Evolutionary conservation across 2,329 filamentous ascomycete genomes (phyloP), one percentile per base, ranked within the genome.

Genomic region (Colletotrichum caudatum): DNA sequence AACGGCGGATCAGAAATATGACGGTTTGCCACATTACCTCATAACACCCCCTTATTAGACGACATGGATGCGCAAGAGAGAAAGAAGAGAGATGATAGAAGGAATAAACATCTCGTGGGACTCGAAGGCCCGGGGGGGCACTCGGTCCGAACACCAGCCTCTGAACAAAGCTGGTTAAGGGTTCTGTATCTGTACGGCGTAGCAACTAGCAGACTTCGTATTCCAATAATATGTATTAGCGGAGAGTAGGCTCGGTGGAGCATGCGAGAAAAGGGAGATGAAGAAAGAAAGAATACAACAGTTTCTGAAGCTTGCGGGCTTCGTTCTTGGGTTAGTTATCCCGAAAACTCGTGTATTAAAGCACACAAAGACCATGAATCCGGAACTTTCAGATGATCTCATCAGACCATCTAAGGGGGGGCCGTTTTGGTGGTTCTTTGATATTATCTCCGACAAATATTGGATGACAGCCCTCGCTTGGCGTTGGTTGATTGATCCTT

Each of bases 151-250:
- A 69, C 20, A 48, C 48, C 69, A 41, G n/a, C 26, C 53, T 63
- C 59, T 59, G 68, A 63, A 59, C 44, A 44, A 39, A 58, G 63
- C 48, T 51, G 50, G 57, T 14, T 11, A 29, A 33, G 58, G 41
- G 37, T 58, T 59, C 69, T 68, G 69, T 18, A 26, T 50, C 14
- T 41, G 33, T 9, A 54, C 69, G 69, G 59, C 59, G 65, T 59
- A 68, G 58, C 53, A 53, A 29, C 29, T 4, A 29, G 35, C 65
- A 53, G 64, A 26, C n/a, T 44, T 71, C 53, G 54, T 68, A 61
- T 71, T 60, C 69, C 20, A 64, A 71, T 54, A 64, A 71, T 54
- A 20, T 33, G 69, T 59, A n/a, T 33, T 64, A 64, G 69, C 37
- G 58, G 53, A 69, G 59, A 53, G 46, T 20, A n/a, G 35, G 37